Percentiles rank a stretch among this genome's conserved stretches.
phyloP scores from a whole-genome alignment of 139 green algal genomes.

The Bryopsis sp. region DNA sequence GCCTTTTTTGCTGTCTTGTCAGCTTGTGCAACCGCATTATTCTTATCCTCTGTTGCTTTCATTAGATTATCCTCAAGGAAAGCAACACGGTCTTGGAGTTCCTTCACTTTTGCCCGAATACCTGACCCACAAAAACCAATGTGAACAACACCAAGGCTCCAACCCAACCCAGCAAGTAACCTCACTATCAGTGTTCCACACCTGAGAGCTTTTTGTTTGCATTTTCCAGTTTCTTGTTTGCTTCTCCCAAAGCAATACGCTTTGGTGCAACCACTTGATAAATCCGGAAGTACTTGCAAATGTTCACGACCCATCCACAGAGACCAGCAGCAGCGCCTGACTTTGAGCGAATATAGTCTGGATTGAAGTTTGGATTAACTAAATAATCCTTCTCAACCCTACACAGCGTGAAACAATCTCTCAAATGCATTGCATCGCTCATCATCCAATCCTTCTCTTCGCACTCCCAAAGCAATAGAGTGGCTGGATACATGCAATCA shows the following conservation, averaged over 20 bases:
- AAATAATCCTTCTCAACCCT: slow-evolving; percentile 61
- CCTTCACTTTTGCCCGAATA: slow-evolving; percentile 71
- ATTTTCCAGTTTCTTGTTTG: slow-evolving; percentile 69
- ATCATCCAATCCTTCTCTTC: not conserved
- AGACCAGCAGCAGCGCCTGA: slow-evolving; percentile 79
- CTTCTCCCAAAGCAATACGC: slow-evolving; percentile 63
- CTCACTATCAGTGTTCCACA: not conserved
- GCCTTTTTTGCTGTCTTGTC: slow-evolving; percentile 77
- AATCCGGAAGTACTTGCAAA: slow-evolving; percentile 91
- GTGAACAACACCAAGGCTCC: not conserved
- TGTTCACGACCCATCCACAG: slow-evolving; percentile 86
- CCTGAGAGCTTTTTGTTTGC: slow-evolving; percentile 77
- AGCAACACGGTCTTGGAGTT: slow-evolving; percentile 70
- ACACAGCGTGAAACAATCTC: no score
- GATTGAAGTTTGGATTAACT: slow-evolving; percentile 61
- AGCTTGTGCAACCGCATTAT: slow-evolving; percentile 63
- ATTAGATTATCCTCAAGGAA: slow-evolving; percentile 70
- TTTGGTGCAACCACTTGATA: slow-evolving; percentile 90
- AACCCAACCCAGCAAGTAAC: no score
- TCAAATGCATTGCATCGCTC: no score
- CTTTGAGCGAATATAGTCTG: slow-evolving; percentile 73
- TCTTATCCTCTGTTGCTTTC: slow-evolving; percentile 86
- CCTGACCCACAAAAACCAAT: slow-evolving; percentile 14
- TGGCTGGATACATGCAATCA: no score
- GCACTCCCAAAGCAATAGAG: no score